A percentile compares a stretch with the other conserved stretches of the same genome.
Evolutionary conservation across 139 green algal species (phyloP).

Genomic region (Chlamydomonas schloesseri): DNA sequence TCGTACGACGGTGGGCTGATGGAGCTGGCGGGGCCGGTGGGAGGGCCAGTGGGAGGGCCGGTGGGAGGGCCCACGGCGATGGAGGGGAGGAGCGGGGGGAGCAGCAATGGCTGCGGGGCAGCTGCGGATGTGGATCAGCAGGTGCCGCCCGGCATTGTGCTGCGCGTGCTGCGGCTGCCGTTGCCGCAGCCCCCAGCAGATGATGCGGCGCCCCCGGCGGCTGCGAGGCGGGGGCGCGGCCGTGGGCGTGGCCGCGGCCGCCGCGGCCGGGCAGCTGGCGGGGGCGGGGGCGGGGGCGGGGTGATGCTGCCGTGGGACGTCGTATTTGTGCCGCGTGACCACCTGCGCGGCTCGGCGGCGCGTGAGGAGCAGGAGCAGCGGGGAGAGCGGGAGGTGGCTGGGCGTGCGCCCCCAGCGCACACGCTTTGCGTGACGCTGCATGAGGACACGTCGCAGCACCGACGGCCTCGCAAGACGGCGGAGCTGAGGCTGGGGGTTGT

Average conservation of each 20-base stretch:
- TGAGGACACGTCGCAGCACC: neutral
- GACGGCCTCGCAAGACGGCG: no score
- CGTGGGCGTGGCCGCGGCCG: neutral
- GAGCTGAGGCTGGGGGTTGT: no score
- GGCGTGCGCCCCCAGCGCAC: no score
- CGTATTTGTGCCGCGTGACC: neutral
- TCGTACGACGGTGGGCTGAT: conserved; percentile 9
- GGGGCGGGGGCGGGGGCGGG: neutral
- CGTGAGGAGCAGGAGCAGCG: neutral
- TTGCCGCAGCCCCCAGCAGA: no score
- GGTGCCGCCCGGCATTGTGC: neutral
- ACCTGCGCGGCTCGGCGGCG: neutral
- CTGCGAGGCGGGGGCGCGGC: no score
- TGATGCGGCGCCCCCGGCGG: no score
- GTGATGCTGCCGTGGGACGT: conserved; percentile 28
- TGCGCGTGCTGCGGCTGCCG: conserved; percentile 15
- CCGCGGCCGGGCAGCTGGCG: neutral
- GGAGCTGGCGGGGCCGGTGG: conserved; percentile 17
- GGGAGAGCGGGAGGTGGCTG: neutral
- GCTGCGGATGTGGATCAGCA: no score
- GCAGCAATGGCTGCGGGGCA: no score
- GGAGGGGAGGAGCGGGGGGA: no score
- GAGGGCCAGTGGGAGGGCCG: no score
- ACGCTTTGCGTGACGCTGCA: conserved; percentile 31
- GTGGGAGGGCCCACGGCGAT: no score